phyloP scores from a whole-genome alignment of 2,329 filamentous ascomycete genomes.

The Colletotrichum viniferum region DNA sequence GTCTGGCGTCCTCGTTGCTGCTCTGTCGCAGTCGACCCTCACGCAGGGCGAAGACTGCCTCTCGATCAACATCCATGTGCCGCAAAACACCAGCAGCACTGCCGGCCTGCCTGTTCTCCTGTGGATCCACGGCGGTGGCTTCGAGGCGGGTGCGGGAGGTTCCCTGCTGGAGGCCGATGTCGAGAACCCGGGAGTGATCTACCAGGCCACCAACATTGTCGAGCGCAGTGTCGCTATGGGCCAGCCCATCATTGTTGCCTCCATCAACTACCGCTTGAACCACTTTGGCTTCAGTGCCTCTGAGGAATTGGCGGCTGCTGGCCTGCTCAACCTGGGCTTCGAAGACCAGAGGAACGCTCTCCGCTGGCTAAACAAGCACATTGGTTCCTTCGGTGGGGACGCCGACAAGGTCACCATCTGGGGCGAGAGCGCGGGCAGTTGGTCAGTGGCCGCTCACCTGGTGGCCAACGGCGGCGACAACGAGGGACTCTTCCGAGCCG shows the following conservation, averaged over 20 bases:
- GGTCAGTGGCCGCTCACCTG: not conserved
- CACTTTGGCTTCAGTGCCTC: not conserved
- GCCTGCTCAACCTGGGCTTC: not conserved
- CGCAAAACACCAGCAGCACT: not conserved
- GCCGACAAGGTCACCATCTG: not conserved
- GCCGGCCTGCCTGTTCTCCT: not conserved
- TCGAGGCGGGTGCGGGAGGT: slow-evolving; percentile 4
- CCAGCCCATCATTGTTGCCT: slow-evolving; percentile 37
- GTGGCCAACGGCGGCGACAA: not conserved
- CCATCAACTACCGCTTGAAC: not conserved
- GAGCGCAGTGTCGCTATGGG: not conserved
- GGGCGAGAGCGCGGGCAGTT: not conserved
- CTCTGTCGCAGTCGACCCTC: not conserved
- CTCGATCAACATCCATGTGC: not conserved
- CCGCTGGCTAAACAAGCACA: not conserved
- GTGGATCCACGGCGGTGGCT: slow-evolving; percentile 12
- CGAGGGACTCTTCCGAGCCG: not conserved
- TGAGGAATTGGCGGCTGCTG: not conserved
- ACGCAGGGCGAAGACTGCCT: not conserved
- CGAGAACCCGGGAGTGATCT: not conserved
- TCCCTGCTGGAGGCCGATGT: not conserved
- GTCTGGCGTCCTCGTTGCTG: not conserved
- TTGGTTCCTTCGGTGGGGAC: not conserved
- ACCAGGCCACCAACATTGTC: not conserved
- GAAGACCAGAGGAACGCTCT: not conserved